A percentile compares a stretch with the other conserved stretches of the same genome.
These are phyloP conservation scores for Arabidopsis thaliana DNA, from an alignment of 345 rosid genomes.

Conservation along the genomic window TAIR10.1 NC_003070.9:18455501-18456000, in stretches of 20 bases:
- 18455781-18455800: not conserved
- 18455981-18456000: slow-evolving; percentile 91
- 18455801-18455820: not conserved
- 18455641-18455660: slow-evolving; percentile 30
- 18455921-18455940: not conserved
- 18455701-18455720: not conserved
- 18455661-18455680: slow-evolving; percentile 32
- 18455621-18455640: slow-evolving; percentile 27
- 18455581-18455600: slow-evolving; percentile 47
- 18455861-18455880: not conserved
- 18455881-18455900: not conserved
- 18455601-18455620: not conserved
- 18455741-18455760: not conserved
- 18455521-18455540: slow-evolving; percentile 58
- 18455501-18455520: slow-evolving; percentile 53
- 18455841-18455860: not conserved
- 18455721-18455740: not conserved
- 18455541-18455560: slow-evolving; percentile 83
- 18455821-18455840: not conserved
- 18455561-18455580: slow-evolving; percentile 38
- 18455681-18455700: not conserved
- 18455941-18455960: slow-evolving; percentile 67
- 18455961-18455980: slow-evolving; percentile 80
- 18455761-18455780: not conserved
- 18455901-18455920: not conserved